A percentile compares a stretch with the other conserved stretches of the same genome.
Evolutionary conservation across 2,329 filamentous ascomycete species (phyloP).

Genomic region (Claviceps africana): DNA sequence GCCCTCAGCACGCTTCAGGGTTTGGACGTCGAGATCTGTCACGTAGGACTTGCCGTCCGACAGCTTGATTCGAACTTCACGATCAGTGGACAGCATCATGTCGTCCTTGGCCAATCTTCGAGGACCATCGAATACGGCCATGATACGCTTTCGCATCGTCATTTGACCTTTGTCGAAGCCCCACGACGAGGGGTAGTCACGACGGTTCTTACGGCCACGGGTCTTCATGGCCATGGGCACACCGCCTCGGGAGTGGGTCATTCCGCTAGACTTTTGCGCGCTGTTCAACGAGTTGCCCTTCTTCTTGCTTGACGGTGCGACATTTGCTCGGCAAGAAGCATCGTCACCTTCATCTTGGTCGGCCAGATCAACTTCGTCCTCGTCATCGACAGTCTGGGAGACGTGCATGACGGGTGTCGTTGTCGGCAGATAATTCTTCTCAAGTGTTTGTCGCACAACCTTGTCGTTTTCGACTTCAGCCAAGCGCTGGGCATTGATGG

Average conservation of each 20-base stretch:
- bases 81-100: conserved; percentile 94
- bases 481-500: conserved; percentile 52
- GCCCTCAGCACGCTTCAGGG: conserved; percentile 73
- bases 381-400: conserved; percentile 33
- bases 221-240: conserved; percentile 43
- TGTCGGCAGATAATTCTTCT: conserved; percentile 46
- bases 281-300: conserved; percentile 44
- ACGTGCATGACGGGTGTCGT: conserved; percentile 29
- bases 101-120: conserved; percentile 92
- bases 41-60: conserved; percentile 66
- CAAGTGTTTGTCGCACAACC: conserved; percentile 46
- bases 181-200: conserved; percentile 89
- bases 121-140: conserved; percentile 81
- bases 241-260: conserved; percentile 67
- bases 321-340: conserved; percentile 29
- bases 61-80: conserved; percentile 79
- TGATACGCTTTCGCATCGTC: conserved; percentile 95
- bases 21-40: conserved; percentile 86
- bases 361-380: conserved; percentile 34
- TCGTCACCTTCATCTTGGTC: conserved; percentile 39
- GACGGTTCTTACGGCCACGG: conserved; percentile 74
- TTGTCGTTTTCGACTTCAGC: conserved; percentile 52
- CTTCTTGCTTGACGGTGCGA: conserved; percentile 29
- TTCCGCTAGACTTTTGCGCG: conserved; percentile 52
- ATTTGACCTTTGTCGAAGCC: conserved; percentile 85